These are phyloP conservation scores for Solanum paucissectum DNA, from an alignment of 257 asterid species.

Conservation along the genomic window DNA sequence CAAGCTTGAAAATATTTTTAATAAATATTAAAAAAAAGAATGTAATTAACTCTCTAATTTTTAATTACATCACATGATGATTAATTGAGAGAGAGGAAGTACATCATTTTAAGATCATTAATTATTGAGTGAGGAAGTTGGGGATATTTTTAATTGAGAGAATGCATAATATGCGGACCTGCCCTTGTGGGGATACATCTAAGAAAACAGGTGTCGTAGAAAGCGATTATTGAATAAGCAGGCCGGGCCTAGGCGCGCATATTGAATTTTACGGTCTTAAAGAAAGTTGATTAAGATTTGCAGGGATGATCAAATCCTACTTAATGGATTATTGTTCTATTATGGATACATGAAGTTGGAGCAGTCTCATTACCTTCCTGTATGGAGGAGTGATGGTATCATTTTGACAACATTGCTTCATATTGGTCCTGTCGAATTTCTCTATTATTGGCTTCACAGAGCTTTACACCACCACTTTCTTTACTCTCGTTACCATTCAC, in stretches of 20 bases:
- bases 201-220: neutral
- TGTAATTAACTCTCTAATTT: no score
- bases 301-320: slow-evolving; percentile 87
- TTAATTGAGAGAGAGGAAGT: no score
- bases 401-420: slow-evolving; percentile 49
- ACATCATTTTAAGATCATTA: no score
- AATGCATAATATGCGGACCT: neutral
- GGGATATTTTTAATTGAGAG: neutral
- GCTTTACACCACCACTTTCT: slow-evolving; percentile 92
- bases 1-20: no score
- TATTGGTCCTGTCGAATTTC: slow-evolving; percentile 70
- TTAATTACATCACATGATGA: no score
- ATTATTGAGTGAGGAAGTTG: neutral
- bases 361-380: slow-evolving; percentile 28
- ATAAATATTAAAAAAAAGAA: no score
- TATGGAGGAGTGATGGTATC: slow-evolving; percentile 59
- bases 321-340: slow-evolving; percentile 58
- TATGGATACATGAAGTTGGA: neutral
- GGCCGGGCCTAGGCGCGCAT: neutral
- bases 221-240: neutral
- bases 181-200: no score
- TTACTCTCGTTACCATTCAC: slow-evolving; percentile 84
- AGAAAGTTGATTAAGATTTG: neutral
- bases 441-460: slow-evolving; percentile 86
- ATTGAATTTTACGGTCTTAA: neutral